Evolutionary conservation across 495 filamentous ascomycete species (phyloP), one percentile per base, ranked within the genome.

Genomic region (Tuber melanosporum): DNA sequence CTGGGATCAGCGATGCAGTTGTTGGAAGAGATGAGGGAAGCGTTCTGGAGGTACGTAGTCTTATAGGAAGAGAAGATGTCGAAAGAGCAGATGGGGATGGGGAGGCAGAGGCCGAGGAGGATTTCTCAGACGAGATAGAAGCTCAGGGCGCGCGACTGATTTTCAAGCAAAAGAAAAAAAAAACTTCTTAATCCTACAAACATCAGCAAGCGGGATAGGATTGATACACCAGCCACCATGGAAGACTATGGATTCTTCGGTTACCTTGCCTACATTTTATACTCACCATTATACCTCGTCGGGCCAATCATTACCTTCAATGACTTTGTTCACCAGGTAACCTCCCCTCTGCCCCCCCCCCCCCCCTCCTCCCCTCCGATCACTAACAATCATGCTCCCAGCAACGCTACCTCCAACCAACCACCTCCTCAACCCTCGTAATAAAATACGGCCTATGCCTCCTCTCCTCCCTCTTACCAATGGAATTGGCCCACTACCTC

Each of bases 231-330:
- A 0, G 92, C 93, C 8, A 87, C 89, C 73, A 82, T 87, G 0
- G 84, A 87, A 12, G 91, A 94, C 77, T 99, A 89, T 85, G 89
- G 88, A 39, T 94, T 95, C 84, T 86, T 88, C 75, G 95, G 94
- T 85, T 98, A 96, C 83, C 76, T 97, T 71, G 93, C 92, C 43
- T 98, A 98, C 84, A 85, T 90, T 62, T 88, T 97, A 74, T 99
- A 99, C 84, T 92, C 94, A 0, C 96, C 95, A 1, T 88, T 99
- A 2, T 99, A 97, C 83, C 88, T 99, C 43, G 88, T 94, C 0
- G 95, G 95, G 1, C 95, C 95, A 10, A 97, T 99, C 80, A 80
- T 98, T 74, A 98, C 94, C 42, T 99, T 98, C 87, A 99, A 99
- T 85, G 95, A 98, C 86, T 98, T 96, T 86, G 92, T 97, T 73